Conservation (phyloP, 2,329 filamentous ascomycete genomes). For the Pseudocercospora vitis region DNA sequence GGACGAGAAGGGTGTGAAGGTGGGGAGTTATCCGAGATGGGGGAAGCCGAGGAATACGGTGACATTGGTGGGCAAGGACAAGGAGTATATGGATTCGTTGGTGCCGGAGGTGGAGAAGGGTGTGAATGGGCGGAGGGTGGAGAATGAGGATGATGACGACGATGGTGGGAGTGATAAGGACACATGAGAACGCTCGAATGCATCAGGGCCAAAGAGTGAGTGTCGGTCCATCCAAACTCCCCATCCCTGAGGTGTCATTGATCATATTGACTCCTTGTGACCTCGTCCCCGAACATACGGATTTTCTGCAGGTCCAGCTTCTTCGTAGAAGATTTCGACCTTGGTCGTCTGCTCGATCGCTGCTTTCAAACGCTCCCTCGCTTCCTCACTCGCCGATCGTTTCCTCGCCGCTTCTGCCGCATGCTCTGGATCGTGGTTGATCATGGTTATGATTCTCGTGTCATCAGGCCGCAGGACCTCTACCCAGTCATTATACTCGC, state of each 20-base stretch:
- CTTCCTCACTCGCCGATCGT: neutral
- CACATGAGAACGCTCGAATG: no score
- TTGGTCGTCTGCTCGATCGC: constrained; percentile 20
- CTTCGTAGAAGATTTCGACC: constrained; percentile 16
- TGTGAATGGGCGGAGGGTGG: constrained; percentile 70
- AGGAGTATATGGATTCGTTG: constrained; percentile 73
- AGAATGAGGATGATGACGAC: constrained; percentile 64
- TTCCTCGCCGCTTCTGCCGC: constrained; percentile 3
- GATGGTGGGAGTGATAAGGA: constrained; percentile 45
- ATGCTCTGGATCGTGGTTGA: constrained; percentile 18
- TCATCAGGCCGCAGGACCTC: constrained; percentile 15
- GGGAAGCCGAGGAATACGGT: constrained; percentile 85
- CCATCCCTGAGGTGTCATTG: neutral
- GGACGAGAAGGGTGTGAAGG: constrained; percentile 77
- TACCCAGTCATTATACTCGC: constrained; percentile 13
- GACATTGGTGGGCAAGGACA: constrained; percentile 77
- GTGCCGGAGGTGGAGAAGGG: constrained; percentile 74
- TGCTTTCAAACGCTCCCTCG: no score
- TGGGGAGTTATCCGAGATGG: constrained; percentile 94
- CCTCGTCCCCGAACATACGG: neutral
- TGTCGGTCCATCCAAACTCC: neutral
- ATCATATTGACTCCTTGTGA: neutral
- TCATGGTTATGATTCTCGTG: constrained; percentile 16
- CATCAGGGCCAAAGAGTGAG: no score
- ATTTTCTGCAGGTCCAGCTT: neutral